Percentiles rank a stretch among this genome's conserved stretches.
phyloP scores from a whole-genome alignment of 306 rosid species.

The Carpinus fangiana region DNA sequence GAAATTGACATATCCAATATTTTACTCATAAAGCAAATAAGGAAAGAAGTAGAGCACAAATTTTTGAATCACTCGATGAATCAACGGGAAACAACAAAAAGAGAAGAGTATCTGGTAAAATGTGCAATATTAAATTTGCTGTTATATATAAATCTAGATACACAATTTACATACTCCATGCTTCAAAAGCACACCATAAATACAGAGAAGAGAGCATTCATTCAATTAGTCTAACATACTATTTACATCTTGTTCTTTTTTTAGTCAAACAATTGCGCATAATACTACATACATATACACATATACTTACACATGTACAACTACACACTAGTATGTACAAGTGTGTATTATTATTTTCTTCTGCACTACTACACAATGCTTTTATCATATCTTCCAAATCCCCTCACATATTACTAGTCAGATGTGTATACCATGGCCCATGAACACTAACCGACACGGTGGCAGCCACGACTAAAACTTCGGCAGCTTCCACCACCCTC shows the following conservation, averaged over 20 bases:
- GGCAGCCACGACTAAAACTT: slow-evolving; percentile 76
- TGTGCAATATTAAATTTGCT: too few species aligned
- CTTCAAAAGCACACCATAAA: background rate
- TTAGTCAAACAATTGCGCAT: slow-evolving; percentile 38
- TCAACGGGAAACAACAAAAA: too few species aligned
- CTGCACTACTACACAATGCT: background rate
- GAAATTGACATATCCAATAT: too few species aligned
- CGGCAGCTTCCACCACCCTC: slow-evolving; percentile 65
- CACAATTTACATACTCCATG: too few species aligned
- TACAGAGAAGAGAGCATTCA: background rate
- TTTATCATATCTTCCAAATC: slow-evolving; percentile 10
- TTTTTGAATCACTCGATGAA: too few species aligned
- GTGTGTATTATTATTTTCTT: slow-evolving; percentile 23
- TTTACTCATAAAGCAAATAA: too few species aligned
- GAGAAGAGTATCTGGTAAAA: too few species aligned
- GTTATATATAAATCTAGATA: too few species aligned
- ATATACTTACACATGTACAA: slow-evolving; percentile 25
- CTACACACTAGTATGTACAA: slow-evolving; percentile 45
- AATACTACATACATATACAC: slow-evolving; percentile 23
- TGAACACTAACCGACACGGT: slow-evolving; percentile 72
- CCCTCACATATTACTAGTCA: slow-evolving; percentile 41
- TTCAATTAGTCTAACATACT: background rate
- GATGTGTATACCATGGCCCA: slow-evolving; percentile 72
- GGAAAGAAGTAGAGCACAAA: too few species aligned
- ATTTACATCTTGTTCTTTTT: slow-evolving; percentile 27